These are phyloP conservation scores for Taphrina flavorubra DNA, from an alignment of 1,139 yeast genomes.

Conservation along the genomic window DNA sequence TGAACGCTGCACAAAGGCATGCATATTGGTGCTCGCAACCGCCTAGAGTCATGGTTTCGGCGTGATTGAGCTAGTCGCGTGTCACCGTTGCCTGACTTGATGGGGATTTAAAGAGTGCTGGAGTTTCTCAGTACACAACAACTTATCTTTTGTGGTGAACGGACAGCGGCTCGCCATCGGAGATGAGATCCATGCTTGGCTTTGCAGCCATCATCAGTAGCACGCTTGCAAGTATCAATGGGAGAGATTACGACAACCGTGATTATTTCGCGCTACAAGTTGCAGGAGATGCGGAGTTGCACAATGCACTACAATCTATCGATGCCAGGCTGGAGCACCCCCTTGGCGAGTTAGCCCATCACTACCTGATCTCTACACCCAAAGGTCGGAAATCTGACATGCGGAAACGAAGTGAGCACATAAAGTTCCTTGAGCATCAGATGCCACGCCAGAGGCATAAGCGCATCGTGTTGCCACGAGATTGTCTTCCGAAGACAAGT, in stretches of 20 bases:
- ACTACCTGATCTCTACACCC: constrained; percentile 51
- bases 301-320: constrained; percentile 41
- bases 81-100: no score
- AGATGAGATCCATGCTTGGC: background rate
- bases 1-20: no score
- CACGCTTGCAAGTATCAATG: background rate
- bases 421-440: constrained; percentile 27
- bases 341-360: constrained; percentile 50
- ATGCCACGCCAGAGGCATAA: constrained; percentile 19
- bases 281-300: constrained; percentile 11
- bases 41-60: no score
- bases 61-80: no score
- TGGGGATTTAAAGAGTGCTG: no score
- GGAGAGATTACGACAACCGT: constrained; percentile 29
- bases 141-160: no score
- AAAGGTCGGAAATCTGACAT: background rate
- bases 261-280: constrained; percentile 39
- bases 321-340: constrained; percentile 51
- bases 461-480: constrained; percentile 12
- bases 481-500: constrained; percentile 41
- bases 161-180: background rate
- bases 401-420: constrained; percentile 2
- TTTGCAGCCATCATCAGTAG: background rate
- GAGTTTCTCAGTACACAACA: no score
- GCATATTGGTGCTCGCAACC: no score